Evolutionary conservation across 345 rosid species (phyloP).

Genomic region (Citrus mangshanensis): DNA sequence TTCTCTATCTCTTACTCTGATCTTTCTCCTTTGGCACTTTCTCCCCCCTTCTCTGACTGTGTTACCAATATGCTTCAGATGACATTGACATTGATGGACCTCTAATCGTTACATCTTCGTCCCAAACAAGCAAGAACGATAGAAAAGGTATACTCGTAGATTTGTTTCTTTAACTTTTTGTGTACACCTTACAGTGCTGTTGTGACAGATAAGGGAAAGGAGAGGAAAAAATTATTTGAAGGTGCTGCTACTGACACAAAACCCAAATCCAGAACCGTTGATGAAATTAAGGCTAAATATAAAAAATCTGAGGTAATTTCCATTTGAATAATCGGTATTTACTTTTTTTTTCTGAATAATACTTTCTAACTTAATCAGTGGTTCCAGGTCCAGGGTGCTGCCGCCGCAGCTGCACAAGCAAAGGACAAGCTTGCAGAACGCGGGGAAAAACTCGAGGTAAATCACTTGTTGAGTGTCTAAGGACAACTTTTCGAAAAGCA

Average conservation of each 20-base stretch:
- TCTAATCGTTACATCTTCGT: slow-evolving; percentile 29
- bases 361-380: slow-evolving; percentile 18
- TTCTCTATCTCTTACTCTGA: slow-evolving; percentile 27
- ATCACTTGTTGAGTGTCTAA: neutral
- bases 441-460: slow-evolving; percentile 78
- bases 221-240: slow-evolving; percentile 66
- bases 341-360: neutral
- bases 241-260: slow-evolving; percentile 52
- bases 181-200: slow-evolving; percentile 15
- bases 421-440: slow-evolving; percentile 73
- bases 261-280: slow-evolving; percentile 67
- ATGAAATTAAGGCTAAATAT: slow-evolving; percentile 88
- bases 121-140: slow-evolving; percentile 37
- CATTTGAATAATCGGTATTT: neutral
- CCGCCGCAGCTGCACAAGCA: slow-evolving; percentile 69
- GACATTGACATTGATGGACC: slow-evolving; percentile 73
- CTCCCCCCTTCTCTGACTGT: slow-evolving; percentile 16
- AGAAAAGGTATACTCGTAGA: slow-evolving; percentile 35
- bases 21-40: slow-evolving; percentile 2
- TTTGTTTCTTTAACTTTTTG: neutral
- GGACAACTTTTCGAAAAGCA: neutral
- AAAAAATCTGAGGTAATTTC: slow-evolving; percentile 51
- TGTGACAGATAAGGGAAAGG: slow-evolving; percentile 47
- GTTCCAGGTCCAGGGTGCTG: slow-evolving; percentile 72
- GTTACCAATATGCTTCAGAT: slow-evolving; percentile 44